Conservation (phyloP, 495 filamentous ascomycete species). For the Glarea lozoyensis region DNA sequence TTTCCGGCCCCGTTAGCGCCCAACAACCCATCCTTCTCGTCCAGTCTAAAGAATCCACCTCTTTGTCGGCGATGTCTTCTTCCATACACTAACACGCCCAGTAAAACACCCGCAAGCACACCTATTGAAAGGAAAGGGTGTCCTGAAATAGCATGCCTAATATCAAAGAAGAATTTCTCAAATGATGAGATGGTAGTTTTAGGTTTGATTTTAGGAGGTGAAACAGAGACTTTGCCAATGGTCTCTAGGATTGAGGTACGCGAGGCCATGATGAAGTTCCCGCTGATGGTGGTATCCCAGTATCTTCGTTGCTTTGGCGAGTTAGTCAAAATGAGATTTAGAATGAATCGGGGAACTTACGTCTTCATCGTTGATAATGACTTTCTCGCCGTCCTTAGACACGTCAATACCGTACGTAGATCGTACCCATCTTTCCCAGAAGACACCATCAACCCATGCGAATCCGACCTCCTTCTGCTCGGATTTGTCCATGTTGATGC, state of each 20-base stretch:
- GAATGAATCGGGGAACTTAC: constrained; percentile 43
- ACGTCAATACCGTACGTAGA: constrained; percentile 89
- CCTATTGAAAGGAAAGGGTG: constrained; percentile 67
- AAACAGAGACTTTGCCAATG: constrained; percentile 61
- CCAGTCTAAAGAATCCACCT: constrained; percentile 66
- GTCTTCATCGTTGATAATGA: constrained; percentile 96
- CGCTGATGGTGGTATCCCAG: constrained; percentile 88
- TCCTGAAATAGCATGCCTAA: constrained; percentile 52
- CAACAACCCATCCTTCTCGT: constrained; percentile 67
- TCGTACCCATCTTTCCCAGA: constrained; percentile 95
- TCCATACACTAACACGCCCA: constrained; percentile 41
- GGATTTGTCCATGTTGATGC: constrained; percentile 78
- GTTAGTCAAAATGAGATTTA: constrained; percentile 21
- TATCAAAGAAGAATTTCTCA: constrained; percentile 70
- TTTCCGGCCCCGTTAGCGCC: constrained; percentile 56
- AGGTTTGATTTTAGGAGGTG: constrained; percentile 71
- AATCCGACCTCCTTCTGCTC: constrained; percentile 86
- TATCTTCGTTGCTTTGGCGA: constrained; percentile 70
- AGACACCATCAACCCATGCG: constrained; percentile 97
- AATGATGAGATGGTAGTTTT: constrained; percentile 78
- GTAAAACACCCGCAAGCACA: constrained; percentile 44
- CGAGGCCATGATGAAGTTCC: constrained; percentile 77
- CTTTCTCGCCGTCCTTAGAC: constrained; percentile 68
- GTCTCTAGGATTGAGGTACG: constrained; percentile 95
- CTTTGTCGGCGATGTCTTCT: constrained; percentile 44